A percentile compares a stretch with the other conserved stretches of the same genome.
Conservation (phyloP, 768 basidiomycete genomes). For the Mycena albidolilacea region DNA sequence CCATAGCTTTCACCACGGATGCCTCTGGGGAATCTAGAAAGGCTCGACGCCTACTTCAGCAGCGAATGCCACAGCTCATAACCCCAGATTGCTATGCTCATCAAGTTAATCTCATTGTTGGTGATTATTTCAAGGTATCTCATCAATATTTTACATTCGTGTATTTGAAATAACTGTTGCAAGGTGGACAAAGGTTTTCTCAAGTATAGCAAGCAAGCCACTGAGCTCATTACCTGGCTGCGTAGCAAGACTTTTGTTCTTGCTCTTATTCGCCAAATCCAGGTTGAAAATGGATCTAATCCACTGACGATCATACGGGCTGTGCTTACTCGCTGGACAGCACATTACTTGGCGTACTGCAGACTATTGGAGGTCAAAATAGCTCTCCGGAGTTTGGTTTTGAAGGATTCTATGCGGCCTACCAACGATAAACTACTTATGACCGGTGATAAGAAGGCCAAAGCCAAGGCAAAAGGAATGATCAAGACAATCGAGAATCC, state of each 20-base stretch:
- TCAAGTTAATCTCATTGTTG: conserved; percentile 56
- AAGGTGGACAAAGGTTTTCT: conserved; percentile 40
- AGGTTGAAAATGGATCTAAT: conserved; percentile 22
- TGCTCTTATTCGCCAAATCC: conserved; percentile 43
- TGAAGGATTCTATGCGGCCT: conserved; percentile 36
- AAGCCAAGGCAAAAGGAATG: conserved; percentile 47
- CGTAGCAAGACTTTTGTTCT: conserved; percentile 51
- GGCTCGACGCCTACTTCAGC: conserved; percentile 30
- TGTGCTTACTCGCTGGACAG: conserved; percentile 48
- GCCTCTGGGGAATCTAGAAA: conserved; percentile 45
- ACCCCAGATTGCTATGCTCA: conserved; percentile 43
- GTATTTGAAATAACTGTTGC: not conserved
- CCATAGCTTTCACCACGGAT: conserved; percentile 50
- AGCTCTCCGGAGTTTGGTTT: conserved; percentile 40
- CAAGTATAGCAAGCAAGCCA: conserved; percentile 44
- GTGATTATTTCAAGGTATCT: conserved; percentile 51
- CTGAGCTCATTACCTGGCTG: conserved; percentile 56
- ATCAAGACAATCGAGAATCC: conserved; percentile 45
- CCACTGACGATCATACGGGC: conserved; percentile 37
- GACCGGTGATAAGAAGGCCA: conserved; percentile 44
- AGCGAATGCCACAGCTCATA: conserved; percentile 36
- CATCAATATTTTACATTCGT: not conserved
- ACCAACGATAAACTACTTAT: conserved; percentile 36
- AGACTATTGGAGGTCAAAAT: conserved; percentile 47
- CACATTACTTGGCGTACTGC: conserved; percentile 52